Evolutionary conservation across 108 stramenopile genomes (phyloP).

Genomic region (Pelagomonas calceolata): DNA sequence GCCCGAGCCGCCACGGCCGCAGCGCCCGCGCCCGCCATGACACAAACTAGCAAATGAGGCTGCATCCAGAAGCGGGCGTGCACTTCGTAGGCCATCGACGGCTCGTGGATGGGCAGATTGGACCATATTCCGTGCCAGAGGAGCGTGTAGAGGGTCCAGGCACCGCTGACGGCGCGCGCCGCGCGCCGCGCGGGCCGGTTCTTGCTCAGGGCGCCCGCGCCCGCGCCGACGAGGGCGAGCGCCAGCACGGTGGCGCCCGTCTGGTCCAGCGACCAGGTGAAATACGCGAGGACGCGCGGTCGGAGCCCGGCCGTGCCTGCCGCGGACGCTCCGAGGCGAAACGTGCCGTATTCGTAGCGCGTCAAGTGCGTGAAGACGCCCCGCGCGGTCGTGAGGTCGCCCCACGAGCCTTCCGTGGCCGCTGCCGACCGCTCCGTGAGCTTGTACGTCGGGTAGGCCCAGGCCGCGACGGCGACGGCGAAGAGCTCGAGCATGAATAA

Average conservation of each 20-base stretch:
- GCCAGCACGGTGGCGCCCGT: background rate
- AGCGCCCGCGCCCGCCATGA: background rate
- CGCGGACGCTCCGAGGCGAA: constrained; percentile 25
- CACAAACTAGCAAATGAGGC: background rate
- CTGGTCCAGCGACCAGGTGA: background rate
- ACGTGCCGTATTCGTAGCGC: constrained; percentile 60
- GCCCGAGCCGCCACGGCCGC: background rate
- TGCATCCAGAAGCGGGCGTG: constrained; percentile 14
- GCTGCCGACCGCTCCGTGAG: background rate
- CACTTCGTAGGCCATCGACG: constrained; percentile 3
- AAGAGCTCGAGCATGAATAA: too few species aligned
- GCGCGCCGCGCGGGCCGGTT: background rate
- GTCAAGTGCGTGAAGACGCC: constrained; percentile 54
- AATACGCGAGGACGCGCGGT: background rate
- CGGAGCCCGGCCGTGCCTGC: background rate
- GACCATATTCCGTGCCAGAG: constrained; percentile 9
- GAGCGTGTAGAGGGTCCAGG: background rate
- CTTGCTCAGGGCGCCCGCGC: background rate
- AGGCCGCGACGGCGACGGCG: background rate
- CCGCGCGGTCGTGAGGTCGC: constrained; percentile 37
- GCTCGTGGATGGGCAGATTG: background rate
- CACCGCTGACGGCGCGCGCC: background rate
- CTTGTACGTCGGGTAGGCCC: too few species aligned
- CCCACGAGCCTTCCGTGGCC: constrained; percentile 55
- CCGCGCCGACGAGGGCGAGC: background rate